Evolutionary conservation across 371 early-diverging fungal genomes (phyloP).

Genomic region (Parasitella parasitica): DNA sequence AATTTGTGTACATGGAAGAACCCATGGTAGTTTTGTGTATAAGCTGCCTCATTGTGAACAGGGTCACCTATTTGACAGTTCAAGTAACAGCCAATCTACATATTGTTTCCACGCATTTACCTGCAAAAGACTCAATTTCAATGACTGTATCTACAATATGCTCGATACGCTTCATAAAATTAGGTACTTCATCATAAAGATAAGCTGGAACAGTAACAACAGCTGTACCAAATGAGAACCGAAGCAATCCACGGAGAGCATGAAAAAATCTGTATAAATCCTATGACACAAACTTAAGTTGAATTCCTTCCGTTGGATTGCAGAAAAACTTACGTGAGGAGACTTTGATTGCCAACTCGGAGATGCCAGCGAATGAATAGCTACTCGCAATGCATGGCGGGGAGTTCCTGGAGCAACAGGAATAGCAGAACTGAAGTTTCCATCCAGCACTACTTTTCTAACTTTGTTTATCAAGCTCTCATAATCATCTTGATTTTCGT

Average conservation of each 20-base stretch:
- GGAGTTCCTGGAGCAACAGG: slow-evolving; percentile 46
- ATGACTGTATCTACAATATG: slow-evolving; percentile 85
- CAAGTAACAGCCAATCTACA: neutral
- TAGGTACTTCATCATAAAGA: slow-evolving; percentile 60
- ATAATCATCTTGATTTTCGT: slow-evolving; percentile 51
- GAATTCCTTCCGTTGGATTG: neutral
- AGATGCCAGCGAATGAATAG: slow-evolving; percentile 77
- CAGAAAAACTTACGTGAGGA: slow-evolving; percentile 44
- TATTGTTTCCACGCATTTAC: slow-evolving; percentile 36
- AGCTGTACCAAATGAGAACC: slow-evolving; percentile 76
- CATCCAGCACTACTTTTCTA: slow-evolving; percentile 54
- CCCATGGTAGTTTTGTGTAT: slow-evolving; percentile 82
- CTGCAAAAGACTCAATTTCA: slow-evolving; percentile 92
- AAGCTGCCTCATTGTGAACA: slow-evolving; percentile 43
- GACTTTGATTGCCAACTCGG: slow-evolving; percentile 71
- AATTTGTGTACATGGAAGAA: slow-evolving; percentile 84
- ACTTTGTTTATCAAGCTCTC: slow-evolving; percentile 57
- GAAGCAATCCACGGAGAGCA: slow-evolving; percentile 72
- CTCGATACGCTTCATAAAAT: slow-evolving; percentile 72
- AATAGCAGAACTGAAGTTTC: slow-evolving; percentile 60
- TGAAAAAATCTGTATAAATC: slow-evolving; percentile 73
- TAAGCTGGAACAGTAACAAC: slow-evolving; percentile 84
- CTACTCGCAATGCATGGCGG: slow-evolving; percentile 72
- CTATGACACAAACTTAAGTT: slow-evolving; percentile 22
- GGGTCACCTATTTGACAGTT: slow-evolving; percentile 39